These are phyloP conservation scores for Xylariaceae sp. DNA, from an alignment of 2,329 filamentous ascomycete species.

Conservation along the genomic window DNA sequence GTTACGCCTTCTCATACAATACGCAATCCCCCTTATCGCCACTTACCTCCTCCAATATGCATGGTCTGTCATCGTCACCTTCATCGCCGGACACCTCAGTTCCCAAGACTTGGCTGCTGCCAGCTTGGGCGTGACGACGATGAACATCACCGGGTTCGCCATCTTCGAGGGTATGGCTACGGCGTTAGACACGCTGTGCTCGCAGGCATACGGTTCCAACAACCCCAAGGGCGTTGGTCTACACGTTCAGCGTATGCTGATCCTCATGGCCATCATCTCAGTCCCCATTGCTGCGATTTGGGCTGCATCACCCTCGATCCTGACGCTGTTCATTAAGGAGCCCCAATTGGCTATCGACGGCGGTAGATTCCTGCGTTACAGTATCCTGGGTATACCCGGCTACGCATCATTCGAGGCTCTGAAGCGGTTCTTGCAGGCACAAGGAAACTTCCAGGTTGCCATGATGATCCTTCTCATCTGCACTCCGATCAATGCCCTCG, in stretches of 20 bases:
- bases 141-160: constrained; percentile 49
- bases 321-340: constrained; percentile 43
- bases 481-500: constrained; percentile 43
- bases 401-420: constrained; percentile 50
- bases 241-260: constrained; percentile 48
- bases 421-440: constrained; percentile 51
- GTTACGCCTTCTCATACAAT: constrained; percentile 30
- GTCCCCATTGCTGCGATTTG: constrained; percentile 46
- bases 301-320: constrained; percentile 43
- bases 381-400: constrained; percentile 46
- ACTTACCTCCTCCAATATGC: constrained; percentile 52
- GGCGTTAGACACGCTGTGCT: constrained; percentile 47
- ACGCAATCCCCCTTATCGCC: constrained; percentile 45
- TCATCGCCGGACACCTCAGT: constrained; percentile 48
- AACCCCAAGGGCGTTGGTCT: constrained; percentile 44
- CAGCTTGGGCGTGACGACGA: constrained; percentile 48
- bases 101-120: constrained; percentile 49
- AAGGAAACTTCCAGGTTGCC: constrained; percentile 45
- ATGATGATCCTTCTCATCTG: constrained; percentile 43
- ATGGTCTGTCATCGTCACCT: constrained; percentile 46
- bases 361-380: constrained; percentile 43
- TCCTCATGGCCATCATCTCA: constrained; percentile 43
- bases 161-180: constrained; percentile 49
- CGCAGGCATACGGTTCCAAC: constrained; percentile 47
- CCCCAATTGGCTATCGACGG: constrained; percentile 42